phyloP scores from a whole-genome alignment of 768 basidiomycete genomes.

The Porphyrellus cyaneotinctus region DNA sequence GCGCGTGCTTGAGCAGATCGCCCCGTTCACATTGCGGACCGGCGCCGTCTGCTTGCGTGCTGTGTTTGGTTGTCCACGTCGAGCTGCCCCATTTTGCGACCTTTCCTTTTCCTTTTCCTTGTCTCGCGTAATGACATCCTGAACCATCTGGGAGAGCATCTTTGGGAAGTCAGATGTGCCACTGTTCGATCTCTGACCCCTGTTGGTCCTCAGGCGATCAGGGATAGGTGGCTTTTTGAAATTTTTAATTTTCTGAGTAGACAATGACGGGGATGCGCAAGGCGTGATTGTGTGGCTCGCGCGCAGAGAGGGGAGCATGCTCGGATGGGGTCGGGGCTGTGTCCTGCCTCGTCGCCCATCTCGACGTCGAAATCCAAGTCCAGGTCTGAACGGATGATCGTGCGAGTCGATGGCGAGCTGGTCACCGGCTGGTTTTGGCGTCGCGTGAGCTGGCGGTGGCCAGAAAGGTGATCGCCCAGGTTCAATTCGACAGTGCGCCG shows the following conservation, averaged over 20 bases:
- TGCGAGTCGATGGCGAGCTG: constrained; percentile 16
- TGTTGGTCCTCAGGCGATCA: too few relatives aligned
- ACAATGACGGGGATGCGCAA: too few relatives aligned
- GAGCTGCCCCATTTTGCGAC: neutral
- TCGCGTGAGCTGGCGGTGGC: constrained; percentile 4
- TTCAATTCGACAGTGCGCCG: too few relatives aligned
- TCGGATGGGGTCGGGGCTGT: neutral
- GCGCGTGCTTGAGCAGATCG: constrained; percentile 15
- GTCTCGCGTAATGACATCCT: neutral
- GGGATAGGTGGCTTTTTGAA: too few relatives aligned
- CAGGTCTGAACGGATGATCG: constrained; percentile 12
- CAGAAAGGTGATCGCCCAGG: constrained; percentile 23
- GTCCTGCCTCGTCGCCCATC: constrained; percentile 24
- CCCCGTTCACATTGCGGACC: constrained; percentile 9
- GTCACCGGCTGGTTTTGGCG: constrained; percentile 19
- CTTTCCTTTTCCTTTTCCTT: constrained; percentile 1
- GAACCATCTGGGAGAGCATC: constrained; percentile 18
- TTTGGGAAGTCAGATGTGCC: constrained; percentile 16
- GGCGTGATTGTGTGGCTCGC: constrained; percentile 13
- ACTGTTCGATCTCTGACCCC: neutral
- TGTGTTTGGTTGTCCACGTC: neutral
- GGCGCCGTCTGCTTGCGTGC: constrained; percentile 15
- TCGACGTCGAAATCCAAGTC: constrained; percentile 12
- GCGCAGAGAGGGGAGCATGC: neutral
- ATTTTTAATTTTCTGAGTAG: too few relatives aligned